Evolutionary conservation across 108 stramenopile genomes (phyloP).

Genomic region (Skeletonema costatum): DNA sequence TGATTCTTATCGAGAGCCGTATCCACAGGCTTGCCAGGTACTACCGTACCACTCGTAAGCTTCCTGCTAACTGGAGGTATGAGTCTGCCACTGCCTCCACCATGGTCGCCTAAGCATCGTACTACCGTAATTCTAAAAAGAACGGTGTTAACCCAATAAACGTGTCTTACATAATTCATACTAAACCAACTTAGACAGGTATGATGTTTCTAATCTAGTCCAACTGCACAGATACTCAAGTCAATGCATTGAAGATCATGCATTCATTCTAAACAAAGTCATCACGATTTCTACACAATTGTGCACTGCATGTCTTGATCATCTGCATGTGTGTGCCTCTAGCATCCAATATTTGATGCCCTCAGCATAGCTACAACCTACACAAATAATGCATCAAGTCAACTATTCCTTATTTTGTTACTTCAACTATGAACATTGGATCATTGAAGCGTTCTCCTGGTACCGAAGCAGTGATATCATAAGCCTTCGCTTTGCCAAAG

Average conservation of each 20-base stretch:
- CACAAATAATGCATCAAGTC: no score
- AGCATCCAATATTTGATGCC: no score
- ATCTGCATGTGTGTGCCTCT: no score
- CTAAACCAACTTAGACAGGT: not conserved
- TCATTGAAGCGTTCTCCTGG: conserved; percentile 93
- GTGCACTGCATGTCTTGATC: no score
- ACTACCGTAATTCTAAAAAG: not conserved
- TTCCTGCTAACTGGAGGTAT: conserved; percentile 99
- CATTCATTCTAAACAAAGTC: no score
- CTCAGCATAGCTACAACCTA: no score
- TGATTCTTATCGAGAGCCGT: conserved; percentile 99
- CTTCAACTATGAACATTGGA: conserved; percentile 93
- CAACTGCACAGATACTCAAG: no score
- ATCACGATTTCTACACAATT: no score
- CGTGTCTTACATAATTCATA: conserved; percentile 1
- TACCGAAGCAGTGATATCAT: conserved; percentile 67
- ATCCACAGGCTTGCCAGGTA: conserved; percentile 99
- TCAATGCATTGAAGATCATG: no score
- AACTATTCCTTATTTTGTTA: conserved; percentile 44
- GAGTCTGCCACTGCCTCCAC: conserved; percentile 98
- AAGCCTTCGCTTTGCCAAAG: conserved; percentile 80
- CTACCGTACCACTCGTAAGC: conserved; percentile 99
- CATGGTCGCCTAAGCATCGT: conserved; percentile 92
- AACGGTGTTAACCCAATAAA: not conserved
- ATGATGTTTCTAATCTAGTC: no score